These are phyloP conservation scores for Steccherinum ochraceum DNA, from an alignment of 768 basidiomycete genomes.

Conservation along the genomic window DNA sequence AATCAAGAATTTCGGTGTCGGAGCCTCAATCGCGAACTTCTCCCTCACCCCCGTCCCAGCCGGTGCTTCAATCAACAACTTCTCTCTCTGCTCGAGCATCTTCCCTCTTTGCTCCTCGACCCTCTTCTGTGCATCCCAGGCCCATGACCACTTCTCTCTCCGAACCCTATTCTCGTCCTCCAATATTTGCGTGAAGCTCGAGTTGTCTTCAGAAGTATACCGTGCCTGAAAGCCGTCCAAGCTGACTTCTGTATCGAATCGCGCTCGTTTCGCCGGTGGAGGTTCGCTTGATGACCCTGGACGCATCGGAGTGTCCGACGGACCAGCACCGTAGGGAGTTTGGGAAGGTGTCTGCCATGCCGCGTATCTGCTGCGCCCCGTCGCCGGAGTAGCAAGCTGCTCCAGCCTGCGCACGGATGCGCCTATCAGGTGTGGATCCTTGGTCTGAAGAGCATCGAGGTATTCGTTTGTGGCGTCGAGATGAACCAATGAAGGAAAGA, in stretches of 20 bases:
- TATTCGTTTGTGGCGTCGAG: slow-evolving; percentile 86
- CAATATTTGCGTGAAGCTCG: slow-evolving; percentile 90
- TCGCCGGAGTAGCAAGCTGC: slow-evolving; percentile 50
- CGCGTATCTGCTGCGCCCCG: slow-evolving; percentile 21
- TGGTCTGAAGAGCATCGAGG: slow-evolving; percentile 70
- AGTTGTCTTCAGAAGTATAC: slow-evolving; percentile 96
- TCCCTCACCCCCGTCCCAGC: slow-evolving; percentile 59
- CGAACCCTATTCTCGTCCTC: slow-evolving; percentile 82
- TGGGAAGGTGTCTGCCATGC: slow-evolving; percentile 44
- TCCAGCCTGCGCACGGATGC: slow-evolving; percentile 72
- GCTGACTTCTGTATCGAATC: slow-evolving; percentile 55
- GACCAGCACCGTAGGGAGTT: slow-evolving; percentile 58
- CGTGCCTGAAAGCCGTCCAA: slow-evolving; percentile 85
- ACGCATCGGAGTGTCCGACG: slow-evolving; percentile 62
- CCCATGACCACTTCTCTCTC: slow-evolving; percentile 84
- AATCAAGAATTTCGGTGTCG: slow-evolving; percentile 50
- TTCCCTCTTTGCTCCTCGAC: slow-evolving; percentile 63
- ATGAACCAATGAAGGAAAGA: slow-evolving; percentile 91
- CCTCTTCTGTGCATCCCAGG: slow-evolving; percentile 84
- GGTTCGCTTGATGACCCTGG: slow-evolving; percentile 31
- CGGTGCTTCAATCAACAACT: slow-evolving; percentile 66
- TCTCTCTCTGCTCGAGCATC: slow-evolving; percentile 64
- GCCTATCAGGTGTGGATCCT: slow-evolving; percentile 71
- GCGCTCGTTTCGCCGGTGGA: slow-evolving; percentile 47
- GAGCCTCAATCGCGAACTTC: slow-evolving; percentile 56